Evolutionary conservation across 805 yeast species (phyloP), one percentile per base, ranked within the genome.

Genomic region (Suhomyces pyralidae): DNA sequence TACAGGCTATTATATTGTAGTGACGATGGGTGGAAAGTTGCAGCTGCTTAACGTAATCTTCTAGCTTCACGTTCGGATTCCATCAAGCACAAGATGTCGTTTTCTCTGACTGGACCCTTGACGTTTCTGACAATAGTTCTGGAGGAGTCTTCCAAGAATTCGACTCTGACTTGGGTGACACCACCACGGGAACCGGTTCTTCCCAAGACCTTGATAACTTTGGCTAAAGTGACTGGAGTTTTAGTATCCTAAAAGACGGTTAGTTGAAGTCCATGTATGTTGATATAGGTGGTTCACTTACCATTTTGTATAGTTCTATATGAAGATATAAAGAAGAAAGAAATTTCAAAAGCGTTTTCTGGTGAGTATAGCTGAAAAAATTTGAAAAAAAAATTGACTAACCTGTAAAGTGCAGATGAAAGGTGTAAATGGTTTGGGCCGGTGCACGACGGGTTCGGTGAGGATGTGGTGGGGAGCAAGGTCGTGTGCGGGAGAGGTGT

Each of bases 131-230:
- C 96, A 71, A 90, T 90, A 74, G 94, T 87, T 85, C 97, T 88
- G 80, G 94, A 82, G 73, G 92, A 82, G 79, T 90, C 97, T 74
- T 90, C 97, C 77, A 90, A 83, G 86, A 90, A 90, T 81, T 90
- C 96, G 74, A 90, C 97, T 81, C 97, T 90, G 81, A 90, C 97
- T 81, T 90, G 97, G 81, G 96, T 90, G 80, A 90, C 97, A 85
- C 97, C 97, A 88, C 98, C 98, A 84, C 98, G 93, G 78, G 99
- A 93, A 79, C 99, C 99, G 87, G 99, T 93, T 83, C 99, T 93
- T 79, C 98, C 98, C 81, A 93, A 86, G 80, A 93, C 98, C 85
- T 93, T 94, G 82, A 91, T 90, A 77, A 93, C 99, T 86, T 93
- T 93, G 78, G 98, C 99, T 81, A 93, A 90, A 84, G 97, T 94